Percentiles rank a stretch among this genome's conserved stretches.
These are phyloP conservation scores for Sclerotinia borealis DNA, from an alignment of 2,329 filamentous ascomycete genomes.

Conservation along the genomic window DNA sequence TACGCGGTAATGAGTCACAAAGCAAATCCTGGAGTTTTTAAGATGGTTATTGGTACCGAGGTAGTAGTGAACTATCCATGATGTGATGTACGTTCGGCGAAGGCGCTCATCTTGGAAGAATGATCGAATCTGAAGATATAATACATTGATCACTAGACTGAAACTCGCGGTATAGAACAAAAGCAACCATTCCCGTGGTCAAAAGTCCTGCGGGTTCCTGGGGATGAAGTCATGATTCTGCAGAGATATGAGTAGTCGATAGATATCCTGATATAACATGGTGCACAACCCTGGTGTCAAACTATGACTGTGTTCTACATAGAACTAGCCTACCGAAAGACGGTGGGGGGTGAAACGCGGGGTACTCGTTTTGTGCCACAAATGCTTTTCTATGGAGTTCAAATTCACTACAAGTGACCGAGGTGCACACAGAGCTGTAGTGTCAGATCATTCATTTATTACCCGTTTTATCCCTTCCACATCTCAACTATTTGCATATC, in stretches of 20 bases:
- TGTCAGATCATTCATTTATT: not conserved
- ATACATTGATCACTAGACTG: not conserved
- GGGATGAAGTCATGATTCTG: not conserved
- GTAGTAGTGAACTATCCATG: not conserved
- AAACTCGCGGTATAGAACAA: not conserved
- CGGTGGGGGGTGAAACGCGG: accelerated
- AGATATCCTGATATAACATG: not conserved
- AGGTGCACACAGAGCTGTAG: not conserved
- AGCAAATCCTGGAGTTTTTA: not conserved
- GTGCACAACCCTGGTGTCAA: not conserved
- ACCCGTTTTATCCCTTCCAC: too few species aligned
- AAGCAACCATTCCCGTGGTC: not conserved
- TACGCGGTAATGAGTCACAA: not conserved
- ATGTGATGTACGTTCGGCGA: too few species aligned
- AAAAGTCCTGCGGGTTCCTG: accelerated
- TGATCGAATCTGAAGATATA: not conserved
- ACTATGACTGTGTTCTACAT: not conserved
- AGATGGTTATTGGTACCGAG: not conserved
- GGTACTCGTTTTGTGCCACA: not conserved
- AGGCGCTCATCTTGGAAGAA: not conserved
- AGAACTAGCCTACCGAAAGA: accelerated
- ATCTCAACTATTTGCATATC: not conserved
- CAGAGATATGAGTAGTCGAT: not conserved
- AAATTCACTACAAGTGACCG: not conserved
- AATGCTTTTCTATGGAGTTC: not conserved